A percentile compares a stretch with the other conserved stretches of the same genome.
These are phyloP conservation scores for Aspergillus tubingensis DNA, from an alignment of 2,329 filamentous ascomycete genomes.

Conservation along the genomic window DNA sequence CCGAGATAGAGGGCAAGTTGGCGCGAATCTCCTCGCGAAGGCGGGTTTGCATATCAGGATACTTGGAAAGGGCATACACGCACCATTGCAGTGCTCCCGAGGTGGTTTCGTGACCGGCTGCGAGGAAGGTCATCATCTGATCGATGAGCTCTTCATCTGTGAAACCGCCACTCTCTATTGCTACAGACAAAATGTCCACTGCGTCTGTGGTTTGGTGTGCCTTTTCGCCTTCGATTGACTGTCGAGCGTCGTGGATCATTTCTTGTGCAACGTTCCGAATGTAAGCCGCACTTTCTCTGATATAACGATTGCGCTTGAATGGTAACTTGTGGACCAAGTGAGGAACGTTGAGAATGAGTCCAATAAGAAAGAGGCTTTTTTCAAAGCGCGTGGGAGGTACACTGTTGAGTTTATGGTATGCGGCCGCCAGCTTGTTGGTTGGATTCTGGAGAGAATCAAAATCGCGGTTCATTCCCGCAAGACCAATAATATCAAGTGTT, in stretches of 20 bases:
- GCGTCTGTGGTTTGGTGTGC: constrained; percentile 38
- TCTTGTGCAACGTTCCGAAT: constrained; percentile 68
- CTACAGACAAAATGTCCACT: constrained; percentile 77
- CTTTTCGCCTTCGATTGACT: constrained; percentile 42
- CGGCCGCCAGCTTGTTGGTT: constrained; percentile 56
- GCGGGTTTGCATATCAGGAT: constrained; percentile 65
- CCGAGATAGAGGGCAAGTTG: constrained; percentile 56
- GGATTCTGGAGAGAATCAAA: constrained; percentile 67
- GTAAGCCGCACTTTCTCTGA: constrained; percentile 56
- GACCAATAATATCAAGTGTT: constrained; percentile 74
- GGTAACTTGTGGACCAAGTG: constrained; percentile 67
- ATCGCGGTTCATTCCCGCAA: constrained; percentile 70
- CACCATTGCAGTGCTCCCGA: constrained; percentile 76
- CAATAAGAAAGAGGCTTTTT: constrained; percentile 58
- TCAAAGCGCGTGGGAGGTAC: constrained; percentile 17
- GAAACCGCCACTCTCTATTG: constrained; percentile 74
- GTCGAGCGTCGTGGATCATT: constrained; percentile 71
- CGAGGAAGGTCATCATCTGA: constrained; percentile 88
- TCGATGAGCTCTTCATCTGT: constrained; percentile 78
- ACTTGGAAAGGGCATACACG: constrained; percentile 66
- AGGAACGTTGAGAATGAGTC: constrained; percentile 60
- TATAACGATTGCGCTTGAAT: constrained; percentile 67
- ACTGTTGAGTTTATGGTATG: constrained; percentile 32
- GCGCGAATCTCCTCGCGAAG: constrained; percentile 69
- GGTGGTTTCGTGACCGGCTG: constrained; percentile 79